Percentiles rank a stretch among this genome's conserved stretches.
These are phyloP conservation scores for Porodaedalea pini DNA, from an alignment of 1,284 basidiomycete genomes.

Conservation along the genomic window DNA sequence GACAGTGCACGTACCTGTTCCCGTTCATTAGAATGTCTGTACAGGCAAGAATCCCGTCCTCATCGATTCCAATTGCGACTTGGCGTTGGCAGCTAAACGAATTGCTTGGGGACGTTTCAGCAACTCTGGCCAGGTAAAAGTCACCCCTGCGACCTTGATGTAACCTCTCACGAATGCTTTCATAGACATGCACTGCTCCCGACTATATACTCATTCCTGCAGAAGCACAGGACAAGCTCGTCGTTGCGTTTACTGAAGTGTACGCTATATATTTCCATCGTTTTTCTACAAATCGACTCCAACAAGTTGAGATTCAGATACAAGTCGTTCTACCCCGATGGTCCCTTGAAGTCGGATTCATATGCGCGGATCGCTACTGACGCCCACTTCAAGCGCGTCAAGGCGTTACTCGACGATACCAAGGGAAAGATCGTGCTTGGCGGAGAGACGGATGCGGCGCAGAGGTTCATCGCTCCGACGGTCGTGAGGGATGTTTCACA, in stretches of 20 bases:
- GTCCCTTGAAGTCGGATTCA: slow-evolving; percentile 42
- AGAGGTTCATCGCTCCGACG: slow-evolving; percentile 65
- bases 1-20: not conserved
- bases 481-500: slow-evolving; percentile 57
- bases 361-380: slow-evolving; percentile 49
- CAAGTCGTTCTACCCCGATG: slow-evolving; percentile 50
- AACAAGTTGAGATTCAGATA: slow-evolving; percentile 37
- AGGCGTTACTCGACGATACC: slow-evolving; percentile 59
- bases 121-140: slow-evolving; percentile 67
- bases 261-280: slow-evolving; percentile 31
- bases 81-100: slow-evolving; percentile 55
- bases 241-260: slow-evolving; percentile 60
- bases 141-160: not conserved
- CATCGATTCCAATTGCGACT: slow-evolving; percentile 65
- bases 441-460: slow-evolving; percentile 58
- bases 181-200: slow-evolving; percentile 55
- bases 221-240: slow-evolving; percentile 58
- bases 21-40: slow-evolving; percentile 32
- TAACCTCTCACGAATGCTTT: not conserved
- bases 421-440: slow-evolving; percentile 72
- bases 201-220: slow-evolving; percentile 79
- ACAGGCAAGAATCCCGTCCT: slow-evolving; percentile 84
- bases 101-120: slow-evolving; percentile 79
- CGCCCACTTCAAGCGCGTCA: slow-evolving; percentile 60
- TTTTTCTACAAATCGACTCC: slow-evolving; percentile 6